Conservation (phyloP, 805 yeast species). For the Nakazawaea siamensis region DNA sequence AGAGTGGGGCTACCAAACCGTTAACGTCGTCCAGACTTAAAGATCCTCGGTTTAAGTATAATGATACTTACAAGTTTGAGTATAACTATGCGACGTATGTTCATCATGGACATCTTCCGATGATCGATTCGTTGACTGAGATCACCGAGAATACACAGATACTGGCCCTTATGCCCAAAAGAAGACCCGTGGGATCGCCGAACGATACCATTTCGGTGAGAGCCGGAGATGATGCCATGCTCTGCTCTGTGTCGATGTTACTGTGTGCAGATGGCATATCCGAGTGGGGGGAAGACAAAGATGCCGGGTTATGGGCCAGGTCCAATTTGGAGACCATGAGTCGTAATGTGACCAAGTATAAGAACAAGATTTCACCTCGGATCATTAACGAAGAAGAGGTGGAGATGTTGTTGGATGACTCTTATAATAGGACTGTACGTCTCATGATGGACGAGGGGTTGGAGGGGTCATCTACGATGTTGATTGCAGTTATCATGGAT, state of each 20-base stretch:
- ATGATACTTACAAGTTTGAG: constrained; percentile 23
- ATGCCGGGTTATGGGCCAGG: constrained; percentile 46
- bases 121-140: constrained; percentile 40
- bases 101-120: constrained; percentile 35
- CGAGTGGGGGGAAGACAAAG: constrained; percentile 41
- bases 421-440: constrained; percentile 38
- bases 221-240: constrained; percentile 53
- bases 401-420: constrained; percentile 34
- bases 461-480: constrained; percentile 41
- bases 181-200: constrained; percentile 45
- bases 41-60: constrained; percentile 8
- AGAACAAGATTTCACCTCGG: constrained; percentile 31
- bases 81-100: constrained; percentile 37
- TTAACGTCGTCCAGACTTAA: constrained; percentile 3
- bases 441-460: constrained; percentile 40
- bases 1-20: too few relatives aligned
- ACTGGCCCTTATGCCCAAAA: constrained; percentile 36
- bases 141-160: constrained; percentile 37
- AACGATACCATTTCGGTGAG: constrained; percentile 42
- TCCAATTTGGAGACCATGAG: constrained; percentile 43
- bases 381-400: constrained; percentile 25
- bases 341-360: constrained; percentile 28
- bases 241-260: constrained; percentile 40
- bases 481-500: constrained; percentile 41
- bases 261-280: constrained; percentile 53